phyloP scores from a whole-genome alignment of 129 eudicot genomes.

The Calendula officinalis region DNA sequence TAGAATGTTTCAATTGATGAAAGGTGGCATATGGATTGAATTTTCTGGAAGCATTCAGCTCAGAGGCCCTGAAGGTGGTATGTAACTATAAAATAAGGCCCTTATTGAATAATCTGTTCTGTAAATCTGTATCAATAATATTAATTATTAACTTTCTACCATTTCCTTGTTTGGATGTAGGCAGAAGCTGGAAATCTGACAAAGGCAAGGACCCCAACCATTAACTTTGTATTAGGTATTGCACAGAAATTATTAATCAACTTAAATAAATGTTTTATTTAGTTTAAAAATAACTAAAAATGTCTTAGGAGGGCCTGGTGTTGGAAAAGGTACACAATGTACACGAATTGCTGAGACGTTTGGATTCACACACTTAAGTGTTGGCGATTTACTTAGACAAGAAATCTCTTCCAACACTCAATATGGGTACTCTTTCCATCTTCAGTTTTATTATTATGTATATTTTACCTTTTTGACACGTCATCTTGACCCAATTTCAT shows the following conservation, averaged over 20 bases:
- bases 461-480: not conserved
- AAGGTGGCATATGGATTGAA: slow-evolving; percentile 50
- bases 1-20: slow-evolving; percentile 6
- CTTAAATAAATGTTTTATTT: not conserved
- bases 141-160: not conserved
- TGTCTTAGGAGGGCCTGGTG: slow-evolving; percentile 85
- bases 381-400: slow-evolving; percentile 78
- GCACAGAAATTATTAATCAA: slow-evolving; percentile 11
- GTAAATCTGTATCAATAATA: too few species aligned
- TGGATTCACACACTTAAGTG: slow-evolving; percentile 89
- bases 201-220: slow-evolving; percentile 38
- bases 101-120: too few species aligned
- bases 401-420: slow-evolving; percentile 68
- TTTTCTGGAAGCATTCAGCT: slow-evolving; percentile 41
- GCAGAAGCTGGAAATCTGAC: slow-evolving; percentile 40
- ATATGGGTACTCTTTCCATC: slow-evolving; percentile 51
- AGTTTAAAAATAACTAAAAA: too few species aligned
- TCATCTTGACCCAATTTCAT: not conserved
- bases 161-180: slow-evolving; percentile 44
- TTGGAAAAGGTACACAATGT: slow-evolving; percentile 97
- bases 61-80: slow-evolving; percentile 46
- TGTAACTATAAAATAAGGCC: not conserved
- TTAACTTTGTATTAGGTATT: slow-evolving; percentile 87
- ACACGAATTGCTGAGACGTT: slow-evolving; percentile 59
- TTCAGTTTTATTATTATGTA: too few species aligned